These are phyloP conservation scores for Cyphellophora europaea DNA, from an alignment of 2,329 filamentous ascomycete species.

Conservation along the genomic window DNA sequence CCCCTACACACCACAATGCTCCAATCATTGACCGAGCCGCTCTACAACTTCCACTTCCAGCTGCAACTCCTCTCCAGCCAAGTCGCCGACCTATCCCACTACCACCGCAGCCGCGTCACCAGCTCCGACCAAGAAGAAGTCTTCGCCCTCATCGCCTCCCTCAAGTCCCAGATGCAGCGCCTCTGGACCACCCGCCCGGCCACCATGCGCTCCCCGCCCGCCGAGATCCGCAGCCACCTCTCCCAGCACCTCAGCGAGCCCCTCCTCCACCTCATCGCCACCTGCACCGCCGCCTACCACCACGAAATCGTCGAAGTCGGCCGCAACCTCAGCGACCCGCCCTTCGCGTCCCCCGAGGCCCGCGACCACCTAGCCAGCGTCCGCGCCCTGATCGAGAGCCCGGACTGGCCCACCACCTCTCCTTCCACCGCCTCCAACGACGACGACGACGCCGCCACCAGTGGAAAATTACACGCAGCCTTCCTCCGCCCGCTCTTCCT, in stretches of 20 bases:
- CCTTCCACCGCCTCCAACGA: too few species aligned
- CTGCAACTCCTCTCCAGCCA: constrained; percentile 5
- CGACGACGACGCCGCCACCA: too few species aligned
- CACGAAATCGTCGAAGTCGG: constrained; percentile 5
- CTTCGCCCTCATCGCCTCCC: not conserved
- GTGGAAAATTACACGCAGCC: constrained; percentile 2
- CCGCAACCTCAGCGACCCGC: constrained; percentile 6
- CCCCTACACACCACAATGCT: not conserved
- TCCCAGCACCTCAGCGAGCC: constrained; percentile 2
- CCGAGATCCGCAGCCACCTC: constrained; percentile 1
- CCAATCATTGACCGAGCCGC: not conserved
- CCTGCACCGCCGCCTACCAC: constrained; percentile 4
- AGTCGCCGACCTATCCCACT: constrained; percentile 6
- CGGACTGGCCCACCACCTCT: too few species aligned
- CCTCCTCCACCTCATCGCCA: constrained; percentile 1
- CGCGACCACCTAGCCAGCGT: constrained; percentile 1
- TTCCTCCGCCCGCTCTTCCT: constrained; percentile 7
- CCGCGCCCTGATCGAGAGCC: too few species aligned
- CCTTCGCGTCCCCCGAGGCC: constrained; percentile 3
- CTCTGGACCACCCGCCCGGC: constrained; percentile 3
- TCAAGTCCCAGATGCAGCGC: constrained; percentile 1
- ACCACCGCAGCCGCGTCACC: constrained; percentile 6
- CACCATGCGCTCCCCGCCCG: constrained; percentile 1
- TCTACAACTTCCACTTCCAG: constrained; percentile 1
- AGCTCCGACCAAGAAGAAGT: constrained; percentile 6